These are phyloP conservation scores for Lanmaoa pseudosensibilis DNA, from an alignment of 768 basidiomycete genomes.

Conservation along the genomic window DNA sequence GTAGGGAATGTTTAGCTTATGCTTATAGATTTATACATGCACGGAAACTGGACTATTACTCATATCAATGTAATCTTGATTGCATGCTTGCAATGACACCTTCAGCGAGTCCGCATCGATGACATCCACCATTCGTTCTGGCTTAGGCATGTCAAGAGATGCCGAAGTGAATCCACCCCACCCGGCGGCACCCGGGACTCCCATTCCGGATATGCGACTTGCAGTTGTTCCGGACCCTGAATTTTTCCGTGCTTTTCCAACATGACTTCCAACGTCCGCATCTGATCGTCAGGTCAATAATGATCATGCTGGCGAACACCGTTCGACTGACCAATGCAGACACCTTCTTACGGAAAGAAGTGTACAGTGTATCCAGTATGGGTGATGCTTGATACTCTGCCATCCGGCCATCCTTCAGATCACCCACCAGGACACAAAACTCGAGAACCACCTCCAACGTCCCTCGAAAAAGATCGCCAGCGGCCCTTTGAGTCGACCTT, in stretches of 20 bases:
- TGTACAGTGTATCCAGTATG: conserved; percentile 52
- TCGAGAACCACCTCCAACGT: conserved; percentile 67
- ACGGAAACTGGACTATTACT: conserved; percentile 5
- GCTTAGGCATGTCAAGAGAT: conserved; percentile 55
- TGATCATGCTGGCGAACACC: not conserved
- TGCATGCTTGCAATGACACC: conserved; percentile 4
- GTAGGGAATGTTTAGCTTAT: conserved; percentile 16
- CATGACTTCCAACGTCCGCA: conserved; percentile 52
- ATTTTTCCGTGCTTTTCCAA: conserved; percentile 50
- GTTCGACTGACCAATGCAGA: conserved; percentile 50
- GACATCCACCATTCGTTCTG: conserved; percentile 58
- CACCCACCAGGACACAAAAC: conserved; percentile 63
- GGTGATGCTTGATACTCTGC: conserved; percentile 67
- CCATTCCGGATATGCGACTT: conserved; percentile 25
- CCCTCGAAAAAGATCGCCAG: conserved; percentile 62
- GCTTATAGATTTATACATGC: conserved; percentile 27
- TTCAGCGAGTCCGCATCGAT: not conserved
- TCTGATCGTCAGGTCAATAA: conserved; percentile 38
- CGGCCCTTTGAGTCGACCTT: conserved; percentile 62
- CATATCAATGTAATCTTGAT: conserved; percentile 10
- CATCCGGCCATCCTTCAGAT: conserved; percentile 51
- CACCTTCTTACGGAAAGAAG: conserved; percentile 56
- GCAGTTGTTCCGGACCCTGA: conserved; percentile 19
- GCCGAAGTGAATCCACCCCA: conserved; percentile 53
- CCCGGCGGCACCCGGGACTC: conserved; percentile 43